Base-by-base conservation (phyloP, 495 filamentous ascomycete genomes). In the Xylaria telfairii region DNA sequence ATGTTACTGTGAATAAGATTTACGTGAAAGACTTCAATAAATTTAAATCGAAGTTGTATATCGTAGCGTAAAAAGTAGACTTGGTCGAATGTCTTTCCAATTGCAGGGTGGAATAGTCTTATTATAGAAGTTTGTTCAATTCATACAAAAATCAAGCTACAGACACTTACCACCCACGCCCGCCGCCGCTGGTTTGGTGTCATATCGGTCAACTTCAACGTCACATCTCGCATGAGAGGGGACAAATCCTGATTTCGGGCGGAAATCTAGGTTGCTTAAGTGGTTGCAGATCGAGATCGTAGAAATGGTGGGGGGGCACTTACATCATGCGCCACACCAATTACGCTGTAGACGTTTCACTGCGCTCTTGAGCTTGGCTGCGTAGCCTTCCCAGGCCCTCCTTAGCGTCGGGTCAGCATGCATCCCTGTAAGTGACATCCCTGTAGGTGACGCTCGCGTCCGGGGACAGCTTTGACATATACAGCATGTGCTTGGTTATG, bases 251-350 rank as follows among this genome's bases (percentile, higher is more conserved):
- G 67, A 61, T 69, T 69, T 69, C 46, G 15, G 67, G 21, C 8
- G 56, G 42, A 67, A 59, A 59, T 59, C 34, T 67, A 13, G 49
- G 56, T 49, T 56, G 17, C n/a, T 46, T 12, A 21, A 65, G 60
- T 57, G 57, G 34, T 42, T 64, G 46, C 59, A 47, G 57, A 70
- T 51, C 68, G 60, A 62, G 68, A 64, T 70, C 42, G 41, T 41
- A 32, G 64, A 66, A 53, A 66, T 37, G 51, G 26, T 54, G 42
- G 39, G 26, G 44, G 42, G 39, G 13, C 32, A 24, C 30, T 70
- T 65, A 70, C 68, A 70, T 70, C 68, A 70, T 70, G 46, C 34
- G 46, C 59, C 60, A 46, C 60, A 53, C n/a, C 7, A 62, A 60
- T 49, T 47, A 61, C 39, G 34, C 65, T 15, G 41, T 19, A 44